phyloP scores from a whole-genome alignment of 75 land plant genomes.

The Picea sitchensis region DNA sequence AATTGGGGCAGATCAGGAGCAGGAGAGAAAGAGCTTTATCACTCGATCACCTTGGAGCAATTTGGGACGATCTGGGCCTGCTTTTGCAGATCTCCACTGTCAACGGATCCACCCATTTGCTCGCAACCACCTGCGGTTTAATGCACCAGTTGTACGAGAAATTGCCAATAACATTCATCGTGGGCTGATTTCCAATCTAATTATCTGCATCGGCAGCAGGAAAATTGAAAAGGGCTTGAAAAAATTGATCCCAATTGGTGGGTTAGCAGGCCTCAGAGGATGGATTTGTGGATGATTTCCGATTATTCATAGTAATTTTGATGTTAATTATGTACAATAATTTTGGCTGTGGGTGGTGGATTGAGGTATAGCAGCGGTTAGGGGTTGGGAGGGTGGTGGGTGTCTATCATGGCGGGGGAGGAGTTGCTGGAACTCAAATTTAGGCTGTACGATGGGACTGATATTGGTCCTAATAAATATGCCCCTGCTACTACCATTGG shows the following conservation, averaged over 20 bases:
- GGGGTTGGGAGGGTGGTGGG: conserved; percentile 1
- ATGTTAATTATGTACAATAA: background rate
- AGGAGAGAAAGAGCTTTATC: background rate
- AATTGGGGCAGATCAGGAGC: background rate
- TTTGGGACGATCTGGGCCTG: background rate
- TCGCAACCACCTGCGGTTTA: background rate
- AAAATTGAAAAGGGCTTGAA: background rate
- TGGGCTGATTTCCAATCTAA: background rate
- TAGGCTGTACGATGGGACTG: conserved; percentile 81
- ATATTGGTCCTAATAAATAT: conserved; percentile 81
- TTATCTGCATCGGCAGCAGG: background rate
- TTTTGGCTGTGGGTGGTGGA: background rate
- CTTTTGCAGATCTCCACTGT: background rate
- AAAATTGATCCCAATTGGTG: background rate
- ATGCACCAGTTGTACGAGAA: background rate
- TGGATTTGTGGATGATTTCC: background rate
- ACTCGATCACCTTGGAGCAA: background rate
- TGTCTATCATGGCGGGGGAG: conserved; percentile 52
- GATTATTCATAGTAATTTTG: background rate
- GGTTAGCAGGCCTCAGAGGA: background rate
- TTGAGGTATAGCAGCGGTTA: conserved; percentile 1
- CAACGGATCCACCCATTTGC: background rate
- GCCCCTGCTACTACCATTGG: conserved; percentile 58
- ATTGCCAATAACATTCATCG: background rate
- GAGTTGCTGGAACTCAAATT: conserved; percentile 78